Evolutionary conservation across 1,284 basidiomycete genomes (phyloP).

Genomic region (Rhodotorula mucilaginosa): DNA sequence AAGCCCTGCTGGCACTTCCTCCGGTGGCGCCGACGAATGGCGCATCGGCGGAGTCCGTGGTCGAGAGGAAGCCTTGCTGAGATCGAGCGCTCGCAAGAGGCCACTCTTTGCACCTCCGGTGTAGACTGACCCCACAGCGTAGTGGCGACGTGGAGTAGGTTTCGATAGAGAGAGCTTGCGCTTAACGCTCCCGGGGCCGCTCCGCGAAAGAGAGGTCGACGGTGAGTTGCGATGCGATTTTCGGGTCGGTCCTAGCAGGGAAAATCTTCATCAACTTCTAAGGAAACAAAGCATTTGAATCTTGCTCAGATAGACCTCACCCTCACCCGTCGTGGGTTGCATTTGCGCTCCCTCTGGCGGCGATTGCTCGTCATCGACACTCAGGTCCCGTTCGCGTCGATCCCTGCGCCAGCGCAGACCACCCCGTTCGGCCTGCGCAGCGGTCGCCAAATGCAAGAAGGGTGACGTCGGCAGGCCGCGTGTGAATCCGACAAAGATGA

Average conservation of each 20-base stretch:
- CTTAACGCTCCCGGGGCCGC: slow-evolving; percentile 10
- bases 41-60: slow-evolving; percentile 24
- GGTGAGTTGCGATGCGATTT: slow-evolving; percentile 6
- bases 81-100: not conserved
- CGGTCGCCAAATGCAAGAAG: slow-evolving; percentile 29
- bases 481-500: slow-evolving; percentile 79
- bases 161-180: slow-evolving; percentile 21
- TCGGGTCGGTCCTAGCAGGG: not conserved
- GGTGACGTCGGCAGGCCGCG: slow-evolving; percentile 60
- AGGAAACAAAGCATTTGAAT: no score
- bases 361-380: not conserved
- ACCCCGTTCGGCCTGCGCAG: not conserved
- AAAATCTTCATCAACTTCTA: not conserved
- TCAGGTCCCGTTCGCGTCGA: not conserved
- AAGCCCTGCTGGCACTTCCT: slow-evolving; percentile 9
- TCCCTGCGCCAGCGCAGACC: not conserved
- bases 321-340: not conserved
- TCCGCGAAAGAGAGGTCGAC: slow-evolving; percentile 6
- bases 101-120: not conserved
- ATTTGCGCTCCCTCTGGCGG: not conserved
- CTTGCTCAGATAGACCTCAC: not conserved
- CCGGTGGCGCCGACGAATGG: slow-evolving; percentile 31
- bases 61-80: slow-evolving; percentile 4
- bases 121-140: slow-evolving; percentile 13
- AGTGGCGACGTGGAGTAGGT: slow-evolving; percentile 23